A percentile compares a stretch with the other conserved stretches of the same genome.
Evolutionary conservation across 805 yeast species (phyloP).

Genomic region (Pichia exigua): DNA sequence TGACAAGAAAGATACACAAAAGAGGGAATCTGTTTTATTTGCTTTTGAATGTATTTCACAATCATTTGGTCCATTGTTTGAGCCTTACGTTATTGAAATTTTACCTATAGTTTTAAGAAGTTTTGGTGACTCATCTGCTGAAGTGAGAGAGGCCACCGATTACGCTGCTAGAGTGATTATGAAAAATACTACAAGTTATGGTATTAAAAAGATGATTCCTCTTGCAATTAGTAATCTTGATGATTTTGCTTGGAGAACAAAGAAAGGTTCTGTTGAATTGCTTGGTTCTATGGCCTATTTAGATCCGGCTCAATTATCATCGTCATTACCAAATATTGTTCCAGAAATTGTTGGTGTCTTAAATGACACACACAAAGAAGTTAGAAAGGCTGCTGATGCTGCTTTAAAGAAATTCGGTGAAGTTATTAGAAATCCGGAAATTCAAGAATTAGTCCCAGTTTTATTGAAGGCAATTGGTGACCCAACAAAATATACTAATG

Average conservation of each 20-base stretch:
- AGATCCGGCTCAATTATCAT: constrained; percentile 88
- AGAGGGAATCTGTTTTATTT: constrained; percentile 82
- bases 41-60: constrained; percentile 80
- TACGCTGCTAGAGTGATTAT: constrained; percentile 81
- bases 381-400: constrained; percentile 87
- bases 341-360: constrained; percentile 95
- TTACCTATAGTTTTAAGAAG: constrained; percentile 73
- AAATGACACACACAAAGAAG: constrained; percentile 94
- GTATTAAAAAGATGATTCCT: constrained; percentile 87
- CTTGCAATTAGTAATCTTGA: constrained; percentile 79
- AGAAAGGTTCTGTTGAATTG: constrained; percentile 92
- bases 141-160: constrained; percentile 85
- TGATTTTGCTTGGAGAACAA: constrained; percentile 91
- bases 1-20: constrained; percentile 64
- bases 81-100: constrained; percentile 88
- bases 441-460: constrained; percentile 81
- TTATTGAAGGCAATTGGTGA: constrained; percentile 91
- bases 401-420: constrained; percentile 90
- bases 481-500: constrained; percentile 85
- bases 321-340: constrained; percentile 80
- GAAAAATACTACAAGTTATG: constrained; percentile 86
- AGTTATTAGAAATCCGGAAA: constrained; percentile 95
- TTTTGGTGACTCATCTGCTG: constrained; percentile 77
- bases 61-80: constrained; percentile 69
- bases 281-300: constrained; percentile 97